Conservation (phyloP, 768 basidiomycete species). For the Russula earlei region DNA sequence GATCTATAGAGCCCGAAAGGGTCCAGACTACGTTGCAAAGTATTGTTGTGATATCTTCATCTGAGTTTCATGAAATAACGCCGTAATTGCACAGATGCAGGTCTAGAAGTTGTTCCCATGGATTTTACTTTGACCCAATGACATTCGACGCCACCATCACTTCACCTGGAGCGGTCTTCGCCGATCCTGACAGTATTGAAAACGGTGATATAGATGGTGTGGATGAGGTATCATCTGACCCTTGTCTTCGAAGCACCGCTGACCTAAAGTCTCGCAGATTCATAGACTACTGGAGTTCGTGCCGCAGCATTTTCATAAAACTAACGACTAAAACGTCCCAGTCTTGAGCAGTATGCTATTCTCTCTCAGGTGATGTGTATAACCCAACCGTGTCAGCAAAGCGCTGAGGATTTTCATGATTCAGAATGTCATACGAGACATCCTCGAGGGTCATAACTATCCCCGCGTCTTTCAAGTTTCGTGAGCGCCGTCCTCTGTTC, state of each 20-base stretch:
- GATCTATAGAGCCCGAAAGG: not conserved
- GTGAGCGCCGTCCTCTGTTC: not conserved
- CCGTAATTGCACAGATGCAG: constrained; percentile 10
- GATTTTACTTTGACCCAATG: not conserved
- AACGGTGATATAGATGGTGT: not conserved
- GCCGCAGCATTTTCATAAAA: not conserved
- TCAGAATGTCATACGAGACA: constrained; percentile 4
- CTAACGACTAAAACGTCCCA: not conserved
- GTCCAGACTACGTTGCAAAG: not conserved
- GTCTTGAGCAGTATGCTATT: constrained; percentile 15
- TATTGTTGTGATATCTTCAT: not conserved
- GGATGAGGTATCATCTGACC: constrained; percentile 5
- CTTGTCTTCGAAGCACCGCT: not conserved
- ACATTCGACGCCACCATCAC: not conserved
- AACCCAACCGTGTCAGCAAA: not conserved
- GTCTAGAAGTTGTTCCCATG: not conserved
- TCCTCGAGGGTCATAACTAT: constrained; percentile 13
- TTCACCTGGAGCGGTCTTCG: not conserved
- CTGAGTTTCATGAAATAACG: not conserved
- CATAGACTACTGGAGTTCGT: constrained; percentile 12
- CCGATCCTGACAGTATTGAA: not conserved
- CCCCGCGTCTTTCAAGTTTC: constrained; percentile 15
- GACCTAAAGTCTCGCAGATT: not conserved
- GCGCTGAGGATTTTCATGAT: not conserved
- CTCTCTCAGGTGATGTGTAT: constrained; percentile 3